phyloP scores from a whole-genome alignment of 1,284 basidiomycete genomes.

The Cryptococcus sp. region DNA sequence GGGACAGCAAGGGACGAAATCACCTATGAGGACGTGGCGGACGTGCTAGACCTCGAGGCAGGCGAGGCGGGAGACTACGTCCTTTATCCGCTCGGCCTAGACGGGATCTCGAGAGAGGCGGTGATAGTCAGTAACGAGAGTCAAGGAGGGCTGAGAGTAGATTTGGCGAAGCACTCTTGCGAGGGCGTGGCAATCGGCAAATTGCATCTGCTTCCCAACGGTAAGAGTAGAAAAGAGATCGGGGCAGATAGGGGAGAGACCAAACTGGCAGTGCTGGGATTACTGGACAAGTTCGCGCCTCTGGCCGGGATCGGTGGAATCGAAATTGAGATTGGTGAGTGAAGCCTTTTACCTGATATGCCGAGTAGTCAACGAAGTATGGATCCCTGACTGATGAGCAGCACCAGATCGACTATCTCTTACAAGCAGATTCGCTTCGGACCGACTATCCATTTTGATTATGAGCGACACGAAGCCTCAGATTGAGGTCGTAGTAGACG shows the following conservation, averaged over 20 bases:
- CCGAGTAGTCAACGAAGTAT: too few relatives aligned
- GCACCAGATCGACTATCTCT: too few relatives aligned
- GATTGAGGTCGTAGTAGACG: too few relatives aligned
- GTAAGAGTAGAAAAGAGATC: too few relatives aligned
- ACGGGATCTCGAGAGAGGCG: constrained; percentile 1
- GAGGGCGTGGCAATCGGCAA: constrained; percentile 21
- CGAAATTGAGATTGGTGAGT: too few relatives aligned
- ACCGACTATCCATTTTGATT: too few relatives aligned
- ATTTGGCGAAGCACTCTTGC: constrained; percentile 17
- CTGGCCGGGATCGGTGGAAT: constrained; percentile 21
- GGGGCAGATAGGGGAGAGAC: background rate
- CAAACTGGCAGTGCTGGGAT: constrained; percentile 29
- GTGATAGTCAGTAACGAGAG: background rate
- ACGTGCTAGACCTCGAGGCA: constrained; percentile 19
- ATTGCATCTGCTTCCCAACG: constrained; percentile 7
- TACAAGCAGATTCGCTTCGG: too few relatives aligned
- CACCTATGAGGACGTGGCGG: constrained; percentile 18
- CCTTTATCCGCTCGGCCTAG: constrained; percentile 2
- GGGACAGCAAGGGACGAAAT: constrained; percentile 18
- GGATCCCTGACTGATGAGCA: too few relatives aligned
- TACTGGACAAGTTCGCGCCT: constrained; percentile 31
- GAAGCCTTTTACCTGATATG: too few relatives aligned
- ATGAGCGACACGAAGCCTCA: too few relatives aligned
- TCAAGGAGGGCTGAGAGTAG: constrained; percentile 4
- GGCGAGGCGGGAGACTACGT: constrained; percentile 4